Evolutionary conservation across 78 protist species (phyloP), one percentile per base, ranked within the genome.

Genomic region (Dictyostelium capitatum): DNA sequence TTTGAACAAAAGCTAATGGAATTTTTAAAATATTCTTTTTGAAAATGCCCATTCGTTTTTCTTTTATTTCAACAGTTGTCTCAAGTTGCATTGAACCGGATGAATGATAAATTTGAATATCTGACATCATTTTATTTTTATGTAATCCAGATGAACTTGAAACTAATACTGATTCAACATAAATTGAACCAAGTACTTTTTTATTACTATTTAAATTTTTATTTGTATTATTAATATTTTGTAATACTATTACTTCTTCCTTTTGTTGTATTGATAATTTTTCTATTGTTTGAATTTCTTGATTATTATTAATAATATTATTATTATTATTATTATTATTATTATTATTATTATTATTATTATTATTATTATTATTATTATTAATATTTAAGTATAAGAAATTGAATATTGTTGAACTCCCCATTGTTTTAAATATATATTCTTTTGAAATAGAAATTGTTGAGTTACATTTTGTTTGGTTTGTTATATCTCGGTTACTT

Each of bases 1-100:
- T 65, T 65, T 65, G 74, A 65, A 65, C 10, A 14, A 65, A 65
- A 4, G 74, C 74, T 37, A 65, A 65, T 30, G 74, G 74, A 30
- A 65, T 65, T 30, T 65, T 65, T 5, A 65, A 37, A 23, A 65
- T 37, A n/a, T 37, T 20, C 15, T 37, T 65, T 65, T 30, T 25
- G 28, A 65, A 30, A 30, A 7, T 15, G 6, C 74, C 46, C 28
- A 30, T n/a, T 65, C 46, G n/a, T 65, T 25, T 25, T 30, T 25
- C 46, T 25, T 30, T 65, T 14, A 30, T 65, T 10, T 65, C 74
- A 30, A 65, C 0, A 4, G 74, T 65, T 30, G 17, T 65, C 28
- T 25, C 50, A 8, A 65, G 62, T 30, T 30, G 74, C 7, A 30
- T 25, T 14, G 23, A 0, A 14, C 10, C 14, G 12, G 10, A 28